A percentile compares a stretch with the other conserved stretches of the same genome.
These are phyloP conservation scores for Jaenimonas drosophilae DNA, from an alignment of 208 protist species.

Conservation along the genomic window DNA sequence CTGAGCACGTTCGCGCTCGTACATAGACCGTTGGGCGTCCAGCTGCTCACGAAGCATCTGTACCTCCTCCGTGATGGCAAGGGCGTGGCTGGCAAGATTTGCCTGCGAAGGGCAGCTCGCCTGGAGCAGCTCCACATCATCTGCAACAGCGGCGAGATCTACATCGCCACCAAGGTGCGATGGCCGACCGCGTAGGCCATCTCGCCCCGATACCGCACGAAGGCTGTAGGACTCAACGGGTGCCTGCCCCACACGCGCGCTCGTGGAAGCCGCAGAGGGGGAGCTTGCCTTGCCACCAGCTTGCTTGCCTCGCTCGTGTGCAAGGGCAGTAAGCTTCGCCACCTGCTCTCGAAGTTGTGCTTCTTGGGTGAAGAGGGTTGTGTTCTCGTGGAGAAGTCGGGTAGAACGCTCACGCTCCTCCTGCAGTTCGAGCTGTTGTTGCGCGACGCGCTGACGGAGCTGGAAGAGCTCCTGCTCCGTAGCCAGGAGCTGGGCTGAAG, in stretches of 20 bases:
- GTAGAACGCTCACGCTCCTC: slow-evolving; percentile 47
- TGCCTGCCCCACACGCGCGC: too few species aligned
- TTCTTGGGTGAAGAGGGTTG: slow-evolving; percentile 31
- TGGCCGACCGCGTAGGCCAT: not conserved
- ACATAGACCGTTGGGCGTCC: slow-evolving; percentile 40
- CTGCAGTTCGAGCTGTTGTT: slow-evolving; percentile 37
- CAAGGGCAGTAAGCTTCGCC: slow-evolving; percentile 22
- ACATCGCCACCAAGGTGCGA: not conserved
- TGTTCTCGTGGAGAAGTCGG: slow-evolving; percentile 61
- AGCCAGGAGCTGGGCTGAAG: slow-evolving; percentile 17
- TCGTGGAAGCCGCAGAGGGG: not conserved
- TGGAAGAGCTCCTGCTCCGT: slow-evolving; percentile 17
- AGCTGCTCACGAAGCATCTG: slow-evolving; percentile 47
- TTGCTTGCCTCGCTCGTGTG: slow-evolving; percentile 10
- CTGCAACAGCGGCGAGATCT: not conserved
- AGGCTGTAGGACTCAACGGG: not conserved
- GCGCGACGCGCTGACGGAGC: slow-evolving; percentile 25
- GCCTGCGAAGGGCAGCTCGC: slow-evolving; percentile 1
- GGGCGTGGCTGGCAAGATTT: slow-evolving; percentile 14
- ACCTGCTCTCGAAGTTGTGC: slow-evolving; percentile 24
- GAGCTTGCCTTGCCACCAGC: not conserved
- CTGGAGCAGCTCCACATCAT: slow-evolving; percentile 1
- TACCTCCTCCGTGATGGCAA: slow-evolving; percentile 39
- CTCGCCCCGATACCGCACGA: not conserved
- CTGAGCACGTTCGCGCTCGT: slow-evolving; percentile 47